phyloP scores from a whole-genome alignment of 495 filamentous ascomycete species.

The Rhizodiscina lignyota region DNA sequence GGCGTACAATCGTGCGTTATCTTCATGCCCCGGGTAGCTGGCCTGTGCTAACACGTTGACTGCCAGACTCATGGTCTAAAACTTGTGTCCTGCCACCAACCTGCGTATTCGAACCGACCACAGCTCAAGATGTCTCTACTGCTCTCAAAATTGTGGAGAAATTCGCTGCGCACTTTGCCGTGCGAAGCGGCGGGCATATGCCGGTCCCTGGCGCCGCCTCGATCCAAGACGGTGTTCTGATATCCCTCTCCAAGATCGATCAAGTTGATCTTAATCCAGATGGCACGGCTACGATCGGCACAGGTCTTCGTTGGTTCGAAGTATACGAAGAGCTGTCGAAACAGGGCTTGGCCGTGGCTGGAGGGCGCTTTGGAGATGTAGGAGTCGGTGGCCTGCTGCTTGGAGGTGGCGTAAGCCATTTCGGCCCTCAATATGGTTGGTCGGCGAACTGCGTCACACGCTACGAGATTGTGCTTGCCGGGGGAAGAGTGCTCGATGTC shows the following conservation, averaged over 20 bases:
- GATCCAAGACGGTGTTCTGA: constrained; percentile 3
- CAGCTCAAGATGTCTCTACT: too few species aligned
- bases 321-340: constrained; percentile 4
- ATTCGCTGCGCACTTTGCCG: too few species aligned
- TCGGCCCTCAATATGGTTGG: neutral
- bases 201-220: constrained; percentile 3
- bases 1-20: too few species aligned
- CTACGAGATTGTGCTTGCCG: neutral
- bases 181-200: constrained; percentile 5
- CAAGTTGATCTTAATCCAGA: neutral
- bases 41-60: too few species aligned
- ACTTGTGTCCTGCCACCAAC: too few species aligned
- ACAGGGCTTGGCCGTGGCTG: constrained; percentile 1
- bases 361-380: constrained; percentile 3
- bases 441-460: neutral
- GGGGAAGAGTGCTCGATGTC: neutral
- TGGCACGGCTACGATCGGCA: neutral
- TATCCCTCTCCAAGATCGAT: constrained; percentile 1
- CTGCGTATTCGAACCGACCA: too few species aligned
- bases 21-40: too few species aligned
- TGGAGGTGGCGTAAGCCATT: constrained; percentile 2
- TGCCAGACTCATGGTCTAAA: too few species aligned
- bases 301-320: constrained; percentile 2
- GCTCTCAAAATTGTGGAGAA: too few species aligned
- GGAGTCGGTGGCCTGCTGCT: constrained; percentile 5